These are phyloP conservation scores for Ambrosia artemisiifolia DNA, from an alignment of 129 eudicot genomes.

Conservation along the genomic window DNA sequence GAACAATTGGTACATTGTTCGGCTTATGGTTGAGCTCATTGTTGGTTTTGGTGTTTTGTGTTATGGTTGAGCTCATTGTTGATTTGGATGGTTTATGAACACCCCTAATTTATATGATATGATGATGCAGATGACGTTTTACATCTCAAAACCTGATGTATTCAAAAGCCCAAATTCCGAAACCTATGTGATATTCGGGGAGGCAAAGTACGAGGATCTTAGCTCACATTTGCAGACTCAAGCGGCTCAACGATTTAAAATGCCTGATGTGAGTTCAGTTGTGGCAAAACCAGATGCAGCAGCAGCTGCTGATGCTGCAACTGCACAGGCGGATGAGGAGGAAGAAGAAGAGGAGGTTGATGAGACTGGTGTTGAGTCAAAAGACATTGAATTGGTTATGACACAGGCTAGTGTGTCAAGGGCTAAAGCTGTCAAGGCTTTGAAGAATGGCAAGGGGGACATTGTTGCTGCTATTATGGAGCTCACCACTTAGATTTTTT, in stretches of 20 bases:
- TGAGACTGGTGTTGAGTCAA: conserved; percentile 45
- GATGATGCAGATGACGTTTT: conserved; percentile 52
- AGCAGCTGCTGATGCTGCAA: conserved; percentile 31
- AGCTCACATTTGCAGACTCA: neutral
- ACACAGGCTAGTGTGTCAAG: conserved; percentile 46
- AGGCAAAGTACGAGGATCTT: neutral
- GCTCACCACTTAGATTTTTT: conserved; percentile 32
- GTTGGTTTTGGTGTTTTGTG: too few relatives aligned
- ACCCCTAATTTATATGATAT: neutral
- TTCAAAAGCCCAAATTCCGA: conserved; percentile 70
- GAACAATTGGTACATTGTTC: too few relatives aligned
- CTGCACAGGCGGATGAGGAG: conserved; percentile 38
- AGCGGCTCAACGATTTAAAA: neutral
- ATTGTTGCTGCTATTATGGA: conserved; percentile 47
- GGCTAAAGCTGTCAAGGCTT: conserved; percentile 45
- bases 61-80: too few relatives aligned
- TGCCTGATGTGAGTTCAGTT: neutral
- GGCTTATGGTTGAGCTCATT: too few relatives aligned
- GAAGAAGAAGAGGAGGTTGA: conserved; percentile 86
- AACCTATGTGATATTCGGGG: neutral
- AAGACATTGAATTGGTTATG: conserved; percentile 42
- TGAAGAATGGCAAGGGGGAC: conserved; percentile 43
- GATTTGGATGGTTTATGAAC: too few relatives aligned
- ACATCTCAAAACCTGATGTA: conserved; percentile 85
- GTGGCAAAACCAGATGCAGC: neutral